Evolutionary conservation across 1,284 basidiomycete genomes (phyloP), one percentile per base, ranked within the genome.

Genomic region (Neotropicomus parvogracilis): DNA sequence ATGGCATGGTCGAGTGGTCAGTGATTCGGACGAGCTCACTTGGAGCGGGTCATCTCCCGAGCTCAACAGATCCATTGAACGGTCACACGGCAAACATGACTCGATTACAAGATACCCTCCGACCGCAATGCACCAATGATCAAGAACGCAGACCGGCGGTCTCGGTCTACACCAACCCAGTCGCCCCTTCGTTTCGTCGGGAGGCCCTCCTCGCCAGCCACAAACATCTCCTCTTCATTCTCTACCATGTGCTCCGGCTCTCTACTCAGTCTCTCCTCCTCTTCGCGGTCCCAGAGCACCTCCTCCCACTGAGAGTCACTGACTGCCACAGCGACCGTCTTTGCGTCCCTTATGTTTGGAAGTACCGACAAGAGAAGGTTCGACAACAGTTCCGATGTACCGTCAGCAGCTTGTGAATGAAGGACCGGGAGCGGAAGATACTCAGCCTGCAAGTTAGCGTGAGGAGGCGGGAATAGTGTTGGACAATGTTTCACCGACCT

Each of bases 251-350:
- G 61, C 53, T 46, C 60, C 52, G 46, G 64, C 56, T 52, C 63
- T 50, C 27, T 56, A 47, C 45, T 65, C 34, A 61, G 45, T 50
- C 61, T 70, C 49, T 76, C 75, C 35, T 79, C 78, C 52, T 83
- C 79, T 56, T 85, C 83, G n/a, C 78, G 72, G 53, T 85, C 80
- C 79, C 81, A 87, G 20, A 88, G 70, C 3, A 86, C 79, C 54
- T 89, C 87, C 46, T 85, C 81, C 87, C 85, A 89, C 53, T 86
- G 80, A 2, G 75, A 70, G 51, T 87, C 84, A 44, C 79, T 81
- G 48, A 88, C 82, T 0, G 83, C 84, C 13, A 90, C 80, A 5
- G 84, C 86, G 12, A 82, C 81, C 5, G 81, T 84, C 60, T 77
- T 82, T 12, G 83, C 83, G 52, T 85, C 85, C 27, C 69, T 72